phyloP scores from a whole-genome alignment of 805 yeast species.

The Saccharomycopsis amapae region DNA sequence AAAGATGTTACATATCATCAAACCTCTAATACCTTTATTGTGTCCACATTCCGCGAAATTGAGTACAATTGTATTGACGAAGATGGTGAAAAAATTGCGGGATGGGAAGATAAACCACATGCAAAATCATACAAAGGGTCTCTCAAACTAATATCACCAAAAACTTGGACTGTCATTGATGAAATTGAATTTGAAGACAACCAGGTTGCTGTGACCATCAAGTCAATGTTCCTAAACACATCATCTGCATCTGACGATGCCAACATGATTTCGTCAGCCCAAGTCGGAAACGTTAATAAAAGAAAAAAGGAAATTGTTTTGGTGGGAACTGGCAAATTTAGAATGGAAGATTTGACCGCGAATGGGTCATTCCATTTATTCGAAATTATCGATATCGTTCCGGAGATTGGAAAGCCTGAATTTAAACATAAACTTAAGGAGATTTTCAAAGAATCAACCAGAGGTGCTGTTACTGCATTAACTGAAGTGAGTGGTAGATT shows the following conservation, averaged over 20 bases:
- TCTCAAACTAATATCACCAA: conserved; percentile 62
- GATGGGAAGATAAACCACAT: conserved; percentile 44
- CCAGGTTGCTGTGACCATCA: conserved; percentile 54
- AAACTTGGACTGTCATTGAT: conserved; percentile 72
- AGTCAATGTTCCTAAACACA: conserved; percentile 44
- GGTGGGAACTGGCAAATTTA: conserved; percentile 67
- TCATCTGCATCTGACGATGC: conserved; percentile 26
- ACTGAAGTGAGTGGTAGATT: conserved; percentile 80
- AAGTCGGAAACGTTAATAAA: conserved; percentile 17
- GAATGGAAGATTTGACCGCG: conserved; percentile 75
- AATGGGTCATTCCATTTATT: conserved; percentile 69
- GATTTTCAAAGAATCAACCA: conserved; percentile 61
- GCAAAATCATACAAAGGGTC: conserved; percentile 55
- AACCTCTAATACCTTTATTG: conserved; percentile 50
- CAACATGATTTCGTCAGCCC: conserved; percentile 27
- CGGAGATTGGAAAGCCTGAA: conserved; percentile 84
- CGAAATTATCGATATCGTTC: conserved; percentile 77
- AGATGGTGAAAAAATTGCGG: conserved; percentile 59
- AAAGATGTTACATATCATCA: conserved; percentile 66
- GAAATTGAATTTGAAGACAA: conserved; percentile 56
- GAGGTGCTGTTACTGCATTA: conserved; percentile 77
- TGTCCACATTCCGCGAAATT: conserved; percentile 51
- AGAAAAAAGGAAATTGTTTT: conserved; percentile 60
- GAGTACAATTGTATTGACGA: conserved; percentile 67
- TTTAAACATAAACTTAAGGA: conserved; percentile 72